phyloP scores from a whole-genome alignment of 2,329 filamentous ascomycete species.

The Orbilia oligospora region DNA sequence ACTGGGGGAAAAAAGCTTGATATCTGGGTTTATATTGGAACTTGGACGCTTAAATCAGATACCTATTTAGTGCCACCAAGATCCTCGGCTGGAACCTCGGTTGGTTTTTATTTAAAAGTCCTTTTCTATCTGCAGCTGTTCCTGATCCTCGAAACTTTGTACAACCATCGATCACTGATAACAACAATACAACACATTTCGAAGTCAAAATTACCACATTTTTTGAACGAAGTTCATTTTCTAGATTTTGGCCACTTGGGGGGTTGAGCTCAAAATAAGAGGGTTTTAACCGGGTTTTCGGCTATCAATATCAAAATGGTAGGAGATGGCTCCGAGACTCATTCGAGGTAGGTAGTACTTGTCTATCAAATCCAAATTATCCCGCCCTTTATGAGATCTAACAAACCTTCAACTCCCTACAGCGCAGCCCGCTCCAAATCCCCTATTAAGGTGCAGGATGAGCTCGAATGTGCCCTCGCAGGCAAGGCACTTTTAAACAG shows the following conservation, averaged over 20 bases:
- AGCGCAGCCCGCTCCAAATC: constrained; percentile 36
- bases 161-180: background rate
- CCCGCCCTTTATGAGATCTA: background rate
- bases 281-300: no score
- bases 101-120: no score
- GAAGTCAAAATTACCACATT: constrained; percentile 30
- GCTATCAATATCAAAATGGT: background rate
- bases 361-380: background rate
- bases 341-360: background rate
- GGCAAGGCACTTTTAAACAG: constrained; percentile 75
- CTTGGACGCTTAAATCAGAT: background rate
- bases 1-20: background rate
- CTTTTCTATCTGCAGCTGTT: constrained; percentile 11
- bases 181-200: constrained; percentile 26
- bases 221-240: background rate
- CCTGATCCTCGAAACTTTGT: constrained; percentile 33
- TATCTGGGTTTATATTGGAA: background rate
- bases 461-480: constrained; percentile 57
- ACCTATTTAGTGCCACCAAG: constrained; percentile 1
- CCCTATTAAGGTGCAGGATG: constrained; percentile 31
- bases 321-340: background rate
- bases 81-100: background rate
- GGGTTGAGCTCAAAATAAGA: background rate
- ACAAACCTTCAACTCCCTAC: background rate
- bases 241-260: background rate